Evolutionary conservation across 1,284 basidiomycete species (phyloP), one percentile per base, ranked within the genome.

Genomic region (Sporisorium sorghi): DNA sequence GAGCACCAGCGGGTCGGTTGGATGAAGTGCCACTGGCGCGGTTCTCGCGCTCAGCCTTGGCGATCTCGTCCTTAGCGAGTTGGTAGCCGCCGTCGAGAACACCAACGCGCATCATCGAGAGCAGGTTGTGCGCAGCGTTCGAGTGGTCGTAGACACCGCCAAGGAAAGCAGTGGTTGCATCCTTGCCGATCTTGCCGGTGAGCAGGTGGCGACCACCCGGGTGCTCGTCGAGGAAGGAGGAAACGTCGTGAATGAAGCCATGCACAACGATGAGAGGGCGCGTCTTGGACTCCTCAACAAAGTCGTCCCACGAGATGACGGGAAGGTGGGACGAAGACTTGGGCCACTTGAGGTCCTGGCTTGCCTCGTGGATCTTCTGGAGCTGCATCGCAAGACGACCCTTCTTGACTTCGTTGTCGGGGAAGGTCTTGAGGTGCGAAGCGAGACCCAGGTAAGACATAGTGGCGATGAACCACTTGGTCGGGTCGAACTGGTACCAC

Each of bases 401-500:
- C 72, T 84, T 84, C 64, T 73, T 68, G 47, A 84, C 79, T 55
- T 84, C 82, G 68, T 84, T 84, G 62, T 84, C 82, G 39, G 82
- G 82, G 82, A 84, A 84, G 17, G 66, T 65, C 74, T 84, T 83
- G 59, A 84, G 79, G 61, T 84, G 78, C 44, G 76, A 69, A 19
- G 82, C 82, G 26, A 83, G 76, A 19, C 82, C 82, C 35, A 84
- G 60, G 50, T 70, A 65, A 28, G 54, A 52, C 76, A 81, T 79
- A 14, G 65, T 21, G 28, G 66, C 57, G 42, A 84, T 84, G 62
- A 84, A 83, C 82, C 82, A 84, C 74, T 84, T 84, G 57, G 82
- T 84, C 14, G 82, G 82, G 66, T 84, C 82, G 56, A 81, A 84
- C 66, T 84, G 82, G 69, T 81, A 80, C 82, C 82, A 84, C 51